These are phyloP conservation scores for Trichoderma citrinoviride DNA, from an alignment of 2,329 filamentous ascomycete genomes.

Conservation along the genomic window DNA sequence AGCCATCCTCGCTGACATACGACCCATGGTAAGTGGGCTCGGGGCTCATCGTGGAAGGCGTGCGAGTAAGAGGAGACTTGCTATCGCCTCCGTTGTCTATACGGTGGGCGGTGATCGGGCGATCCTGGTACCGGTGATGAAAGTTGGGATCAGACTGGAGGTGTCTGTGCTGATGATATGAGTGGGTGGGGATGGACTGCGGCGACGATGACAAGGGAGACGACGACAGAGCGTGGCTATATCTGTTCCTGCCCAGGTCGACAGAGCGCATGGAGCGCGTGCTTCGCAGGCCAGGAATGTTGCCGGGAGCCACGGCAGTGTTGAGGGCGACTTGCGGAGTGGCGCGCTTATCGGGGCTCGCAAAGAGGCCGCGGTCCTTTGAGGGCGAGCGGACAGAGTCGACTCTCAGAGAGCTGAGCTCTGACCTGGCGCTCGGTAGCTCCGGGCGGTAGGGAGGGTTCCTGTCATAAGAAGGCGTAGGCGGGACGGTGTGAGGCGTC, in stretches of 20 bases:
- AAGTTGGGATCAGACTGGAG: constrained; percentile 47
- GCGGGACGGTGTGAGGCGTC: constrained; percentile 32
- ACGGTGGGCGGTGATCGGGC: constrained; percentile 49
- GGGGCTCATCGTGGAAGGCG: constrained; percentile 6
- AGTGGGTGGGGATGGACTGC: constrained; percentile 36
- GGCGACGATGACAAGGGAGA: constrained; percentile 42
- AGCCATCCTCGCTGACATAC: constrained; percentile 23
- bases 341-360: constrained; percentile 61
- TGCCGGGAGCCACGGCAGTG: constrained; percentile 61
- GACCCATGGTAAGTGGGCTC: background rate
- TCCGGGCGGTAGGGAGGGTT: constrained; percentile 42
- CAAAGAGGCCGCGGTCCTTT: constrained; percentile 60
- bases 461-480: constrained; percentile 38
- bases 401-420: constrained; percentile 28
- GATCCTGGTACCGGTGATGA: constrained; percentile 39
- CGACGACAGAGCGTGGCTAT: constrained; percentile 34
- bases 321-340: constrained; percentile 63
- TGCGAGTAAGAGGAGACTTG: constrained; percentile 6
- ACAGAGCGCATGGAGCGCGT: constrained; percentile 48
- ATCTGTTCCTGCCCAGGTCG: constrained; percentile 36
- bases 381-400: constrained; percentile 58
- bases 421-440: constrained; percentile 42
- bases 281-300: constrained; percentile 47
- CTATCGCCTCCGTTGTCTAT: constrained; percentile 26
- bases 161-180: constrained; percentile 34